phyloP scores from a whole-genome alignment of 2,329 filamentous ascomycete species.

The Davidsoniella australis region DNA sequence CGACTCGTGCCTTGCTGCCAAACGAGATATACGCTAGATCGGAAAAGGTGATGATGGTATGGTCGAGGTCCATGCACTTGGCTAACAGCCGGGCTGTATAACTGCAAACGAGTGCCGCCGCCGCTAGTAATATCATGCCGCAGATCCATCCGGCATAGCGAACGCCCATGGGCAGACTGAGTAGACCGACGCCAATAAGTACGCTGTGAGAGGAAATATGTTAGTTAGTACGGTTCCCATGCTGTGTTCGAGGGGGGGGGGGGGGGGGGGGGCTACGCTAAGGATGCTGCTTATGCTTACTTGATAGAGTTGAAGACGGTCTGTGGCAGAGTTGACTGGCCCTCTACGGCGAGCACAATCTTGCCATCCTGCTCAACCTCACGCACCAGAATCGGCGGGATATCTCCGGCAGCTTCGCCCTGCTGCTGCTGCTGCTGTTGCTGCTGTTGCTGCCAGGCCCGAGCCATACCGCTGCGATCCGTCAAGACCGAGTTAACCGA shows the following conservation, averaged over 20 bases:
- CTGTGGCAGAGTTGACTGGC: constrained; percentile 88
- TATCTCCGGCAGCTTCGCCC: constrained; percentile 25
- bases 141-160: constrained; percentile 79
- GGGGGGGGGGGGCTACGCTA: too few species aligned
- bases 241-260: too few species aligned
- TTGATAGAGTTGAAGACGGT: constrained; percentile 96
- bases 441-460: constrained; percentile 15
- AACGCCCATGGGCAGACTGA: constrained; percentile 76
- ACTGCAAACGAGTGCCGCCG: constrained; percentile 58
- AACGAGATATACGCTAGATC: constrained; percentile 87
- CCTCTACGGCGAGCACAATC: constrained; percentile 67
- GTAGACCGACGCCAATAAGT: constrained; percentile 72
- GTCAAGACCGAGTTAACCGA: constrained; percentile 22
- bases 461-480: constrained; percentile 9
- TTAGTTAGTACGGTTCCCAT: too few species aligned
- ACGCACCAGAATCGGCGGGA: constrained; percentile 68
- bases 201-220: constrained; percentile 28
- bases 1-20: constrained; percentile 61
- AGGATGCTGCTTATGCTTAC: constrained; percentile 19
- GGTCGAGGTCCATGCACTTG: constrained; percentile 76
- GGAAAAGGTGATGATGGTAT: constrained; percentile 78
- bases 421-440: constrained; percentile 17
- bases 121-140: constrained; percentile 56
- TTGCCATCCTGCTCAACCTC: constrained; percentile 79
- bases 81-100: constrained; percentile 78